These are phyloP conservation scores for Talaromyces amestolkiae DNA, from an alignment of 2,329 filamentous ascomycete genomes.

Conservation along the genomic window DNA sequence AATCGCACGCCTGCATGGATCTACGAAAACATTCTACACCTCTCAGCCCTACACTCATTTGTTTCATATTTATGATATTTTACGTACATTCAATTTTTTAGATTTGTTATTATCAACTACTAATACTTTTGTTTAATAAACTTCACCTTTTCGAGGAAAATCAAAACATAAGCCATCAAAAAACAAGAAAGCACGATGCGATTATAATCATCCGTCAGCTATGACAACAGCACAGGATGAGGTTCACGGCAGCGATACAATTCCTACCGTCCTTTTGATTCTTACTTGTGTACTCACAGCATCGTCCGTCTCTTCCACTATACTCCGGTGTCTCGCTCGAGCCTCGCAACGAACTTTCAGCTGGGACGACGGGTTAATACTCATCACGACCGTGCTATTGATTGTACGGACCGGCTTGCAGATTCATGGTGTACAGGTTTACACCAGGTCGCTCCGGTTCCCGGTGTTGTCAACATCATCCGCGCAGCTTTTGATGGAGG, in stretches of 20 bases:
- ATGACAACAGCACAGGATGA: not conserved
- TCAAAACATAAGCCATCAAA: not conserved
- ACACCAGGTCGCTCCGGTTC: not conserved
- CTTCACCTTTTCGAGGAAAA: not conserved
- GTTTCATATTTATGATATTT: not conserved
- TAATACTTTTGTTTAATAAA: not conserved
- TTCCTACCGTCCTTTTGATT: constrained; percentile 2
- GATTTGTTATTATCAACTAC: not conserved
- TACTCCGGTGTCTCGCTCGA: constrained; percentile 1
- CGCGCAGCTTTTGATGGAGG: not conserved
- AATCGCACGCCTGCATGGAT: not conserved
- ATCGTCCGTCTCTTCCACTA: not conserved
- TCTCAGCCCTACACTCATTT: constrained; percentile 1
- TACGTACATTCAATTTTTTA: not conserved
- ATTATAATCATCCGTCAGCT: not conserved
- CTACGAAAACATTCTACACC: not conserved
- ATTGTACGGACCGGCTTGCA: not conserved
- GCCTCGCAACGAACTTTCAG: not conserved
- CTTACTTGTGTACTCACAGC: constrained; percentile 7
- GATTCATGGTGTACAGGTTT: constrained; percentile 2
- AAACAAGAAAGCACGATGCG: not conserved
- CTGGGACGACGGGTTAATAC: not conserved
- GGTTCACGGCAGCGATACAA: not conserved
- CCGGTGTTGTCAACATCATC: not conserved
- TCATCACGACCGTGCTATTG: not conserved